A percentile compares a stretch with the other conserved stretches of the same genome.
phyloP scores from a whole-genome alignment of 257 asterid species.

The Solanum boliviense region DNA sequence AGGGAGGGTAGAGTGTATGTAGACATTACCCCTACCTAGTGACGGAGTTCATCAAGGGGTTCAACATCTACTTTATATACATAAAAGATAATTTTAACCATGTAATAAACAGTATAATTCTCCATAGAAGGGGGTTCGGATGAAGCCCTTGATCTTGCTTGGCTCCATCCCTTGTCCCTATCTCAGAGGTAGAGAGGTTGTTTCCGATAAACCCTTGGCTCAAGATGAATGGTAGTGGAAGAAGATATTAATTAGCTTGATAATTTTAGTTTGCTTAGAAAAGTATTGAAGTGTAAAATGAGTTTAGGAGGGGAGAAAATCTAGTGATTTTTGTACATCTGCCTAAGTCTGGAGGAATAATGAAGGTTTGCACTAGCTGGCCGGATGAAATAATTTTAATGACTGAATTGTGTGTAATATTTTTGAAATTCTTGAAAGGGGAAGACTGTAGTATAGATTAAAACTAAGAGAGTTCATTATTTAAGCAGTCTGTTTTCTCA shows the following conservation, averaged over 20 bases:
- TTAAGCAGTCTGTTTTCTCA: not conserved
- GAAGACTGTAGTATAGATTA: not conserved
- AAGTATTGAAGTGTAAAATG: not conserved
- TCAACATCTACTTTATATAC: not conserved
- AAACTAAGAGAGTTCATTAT: not conserved
- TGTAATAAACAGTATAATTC: not conserved
- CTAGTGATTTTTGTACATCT: not conserved
- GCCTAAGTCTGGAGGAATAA: not conserved
- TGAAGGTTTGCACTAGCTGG: not conserved
- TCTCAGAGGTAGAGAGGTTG: not conserved
- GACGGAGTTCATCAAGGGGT: too few species aligned
- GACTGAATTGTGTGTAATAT: not conserved
- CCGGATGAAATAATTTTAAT: not conserved
- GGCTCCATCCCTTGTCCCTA: not conserved
- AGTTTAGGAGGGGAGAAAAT: not conserved
- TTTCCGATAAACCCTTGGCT: rapidly evolving
- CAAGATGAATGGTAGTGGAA: not conserved
- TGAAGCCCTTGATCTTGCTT: not conserved
- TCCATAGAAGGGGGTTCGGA: not conserved
- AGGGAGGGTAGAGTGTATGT: too few species aligned
- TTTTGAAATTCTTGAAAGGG: not conserved
- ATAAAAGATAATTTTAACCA: not conserved
- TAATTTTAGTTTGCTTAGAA: not conserved
- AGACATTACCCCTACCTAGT: too few species aligned
- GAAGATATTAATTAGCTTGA: not conserved